These are phyloP conservation scores for Cavenderia fasciculata DNA, from an alignment of 78 protist species.

Conservation along the genomic window DNA sequence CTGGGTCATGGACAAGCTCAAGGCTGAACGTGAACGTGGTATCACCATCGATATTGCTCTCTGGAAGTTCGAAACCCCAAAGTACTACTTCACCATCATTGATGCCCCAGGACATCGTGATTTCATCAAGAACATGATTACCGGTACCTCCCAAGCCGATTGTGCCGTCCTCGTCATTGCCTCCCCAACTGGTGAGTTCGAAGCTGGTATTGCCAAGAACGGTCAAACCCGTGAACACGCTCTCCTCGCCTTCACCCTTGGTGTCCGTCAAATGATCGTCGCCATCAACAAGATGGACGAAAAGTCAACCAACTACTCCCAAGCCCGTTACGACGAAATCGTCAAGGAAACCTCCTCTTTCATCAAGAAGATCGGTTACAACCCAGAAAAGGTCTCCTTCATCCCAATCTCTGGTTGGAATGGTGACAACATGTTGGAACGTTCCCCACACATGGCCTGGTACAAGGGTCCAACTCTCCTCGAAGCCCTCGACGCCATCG, in stretches of 20 bases:
- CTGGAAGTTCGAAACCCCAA: slow-evolving; percentile 98
- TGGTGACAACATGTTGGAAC: slow-evolving; percentile 98
- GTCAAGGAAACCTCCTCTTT: slow-evolving; percentile 81
- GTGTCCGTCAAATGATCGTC: slow-evolving; percentile 97
- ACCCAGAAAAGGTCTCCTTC: slow-evolving; percentile 92
- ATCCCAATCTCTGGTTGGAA: slow-evolving; percentile 98
- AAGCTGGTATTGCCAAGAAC: slow-evolving; percentile 96
- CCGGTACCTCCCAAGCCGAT: slow-evolving; percentile 99
- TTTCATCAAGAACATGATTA: slow-evolving; percentile 99
- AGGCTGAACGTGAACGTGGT: slow-evolving; percentile 98
- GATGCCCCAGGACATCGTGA: slow-evolving; percentile 99
- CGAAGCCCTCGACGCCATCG: slow-evolving; percentile 93
- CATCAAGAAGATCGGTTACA: slow-evolving; percentile 95
- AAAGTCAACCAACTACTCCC: slow-evolving; percentile 86
- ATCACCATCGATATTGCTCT: slow-evolving; percentile 97
- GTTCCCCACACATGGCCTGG: slow-evolving; percentile 94
- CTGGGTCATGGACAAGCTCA: slow-evolving; percentile 98
- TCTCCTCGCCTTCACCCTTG: slow-evolving; percentile 97
- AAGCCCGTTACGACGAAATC: slow-evolving; percentile 94
- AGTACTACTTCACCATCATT: slow-evolving; percentile 98
- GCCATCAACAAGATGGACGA: slow-evolving; percentile 98
- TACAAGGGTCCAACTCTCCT: slow-evolving; percentile 92
- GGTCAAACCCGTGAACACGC: slow-evolving; percentile 99
- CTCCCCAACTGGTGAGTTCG: slow-evolving; percentile 96
- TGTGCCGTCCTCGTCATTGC: slow-evolving; percentile 94